Conservation (phyloP, 2,329 filamentous ascomycete genomes). For the Fusarium nygamai region DNA sequence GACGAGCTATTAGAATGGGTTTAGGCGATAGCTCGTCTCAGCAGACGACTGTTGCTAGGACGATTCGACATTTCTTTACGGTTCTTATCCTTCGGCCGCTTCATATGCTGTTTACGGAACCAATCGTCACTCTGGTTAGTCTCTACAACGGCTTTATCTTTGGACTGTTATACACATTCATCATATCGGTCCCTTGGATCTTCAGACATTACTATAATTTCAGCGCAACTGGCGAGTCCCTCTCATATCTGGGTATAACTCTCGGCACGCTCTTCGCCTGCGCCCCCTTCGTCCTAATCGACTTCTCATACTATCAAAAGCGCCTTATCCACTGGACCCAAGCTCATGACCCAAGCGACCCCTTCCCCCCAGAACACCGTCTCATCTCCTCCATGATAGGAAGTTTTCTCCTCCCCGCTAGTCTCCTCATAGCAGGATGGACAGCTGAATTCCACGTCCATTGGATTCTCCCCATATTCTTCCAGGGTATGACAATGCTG, state of each 20-base stretch:
- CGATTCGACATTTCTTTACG: conserved; percentile 17
- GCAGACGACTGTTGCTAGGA: not conserved
- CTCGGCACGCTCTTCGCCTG: conserved; percentile 20
- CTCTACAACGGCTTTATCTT: conserved; percentile 31
- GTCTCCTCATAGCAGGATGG: conserved; percentile 21
- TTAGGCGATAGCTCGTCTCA: conserved; percentile 26
- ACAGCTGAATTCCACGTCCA: conserved; percentile 12
- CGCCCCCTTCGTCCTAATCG: conserved; percentile 17
- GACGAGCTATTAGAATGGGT: conserved; percentile 17
- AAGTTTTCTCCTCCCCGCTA: conserved; percentile 10
- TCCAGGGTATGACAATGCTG: conserved; percentile 17
- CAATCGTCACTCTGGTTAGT: conserved; percentile 23
- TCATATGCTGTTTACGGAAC: conserved; percentile 26
- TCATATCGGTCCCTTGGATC: conserved; percentile 26
- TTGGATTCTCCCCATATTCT: conserved; percentile 11
- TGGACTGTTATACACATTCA: conserved; percentile 24
- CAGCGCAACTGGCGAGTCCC: not conserved
- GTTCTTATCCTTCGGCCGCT: conserved; percentile 26
- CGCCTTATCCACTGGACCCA: conserved; percentile 1
- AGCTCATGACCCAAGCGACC: not conserved
- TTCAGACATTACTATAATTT: conserved; percentile 19
- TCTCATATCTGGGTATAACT: conserved; percentile 24
- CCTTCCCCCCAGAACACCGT: conserved; percentile 8
- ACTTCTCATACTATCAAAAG: conserved; percentile 27
- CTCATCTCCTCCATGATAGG: conserved; percentile 25